Evolutionary conservation across 179 eudicot species (phyloP).

Genomic region (Silene noctiflora): DNA sequence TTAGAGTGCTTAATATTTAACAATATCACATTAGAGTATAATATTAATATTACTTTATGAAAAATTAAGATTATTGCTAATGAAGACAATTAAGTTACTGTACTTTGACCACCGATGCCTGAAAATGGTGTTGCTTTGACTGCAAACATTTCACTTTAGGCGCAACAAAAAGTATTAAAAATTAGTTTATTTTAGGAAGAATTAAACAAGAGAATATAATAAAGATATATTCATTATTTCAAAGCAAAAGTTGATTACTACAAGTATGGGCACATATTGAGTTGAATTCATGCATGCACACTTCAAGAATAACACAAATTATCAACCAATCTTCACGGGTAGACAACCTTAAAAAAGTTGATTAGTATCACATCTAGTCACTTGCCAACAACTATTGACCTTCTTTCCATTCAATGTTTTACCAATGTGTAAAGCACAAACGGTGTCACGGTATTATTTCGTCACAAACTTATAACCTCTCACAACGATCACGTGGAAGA

Average conservation of each 20-base stretch:
- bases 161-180: neutral
- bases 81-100: conserved; percentile 8
- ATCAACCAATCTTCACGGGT: conserved; percentile 25
- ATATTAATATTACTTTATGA: too few species aligned
- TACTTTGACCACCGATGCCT: conserved; percentile 3
- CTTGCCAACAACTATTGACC: neutral
- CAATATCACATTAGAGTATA: too few species aligned
- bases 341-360: conserved; percentile 25
- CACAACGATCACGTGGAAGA: too few species aligned
- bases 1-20: too few species aligned
- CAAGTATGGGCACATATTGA: neutral
- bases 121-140: conserved; percentile 17
- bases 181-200: neutral
- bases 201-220: too few species aligned
- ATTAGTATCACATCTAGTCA: neutral
- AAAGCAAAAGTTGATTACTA: neutral
- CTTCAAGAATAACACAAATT: neutral
- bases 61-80: neutral
- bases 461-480: too few species aligned
- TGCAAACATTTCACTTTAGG: conserved; percentile 16
- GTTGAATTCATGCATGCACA: neutral
- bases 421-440: too few species aligned
- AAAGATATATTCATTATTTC: too few species aligned
- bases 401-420: too few species aligned
- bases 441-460: too few species aligned